A percentile compares a stretch with the other conserved stretches of the same genome.
phyloP scores from a whole-genome alignment of 148 eudicot species.

The Vaccinium darrowii region DNA sequence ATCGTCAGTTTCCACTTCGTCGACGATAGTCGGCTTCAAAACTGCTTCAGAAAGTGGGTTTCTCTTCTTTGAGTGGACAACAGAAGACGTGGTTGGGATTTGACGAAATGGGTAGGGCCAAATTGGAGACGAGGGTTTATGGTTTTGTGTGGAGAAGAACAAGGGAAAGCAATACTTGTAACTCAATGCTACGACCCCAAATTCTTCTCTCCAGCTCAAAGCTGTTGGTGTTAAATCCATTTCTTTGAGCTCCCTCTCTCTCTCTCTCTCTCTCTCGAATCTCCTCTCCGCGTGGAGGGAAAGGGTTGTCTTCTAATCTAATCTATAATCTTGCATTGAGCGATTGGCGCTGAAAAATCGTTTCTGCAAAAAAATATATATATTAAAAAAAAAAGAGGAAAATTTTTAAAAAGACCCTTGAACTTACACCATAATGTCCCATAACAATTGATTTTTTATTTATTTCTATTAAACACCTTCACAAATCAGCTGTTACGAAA shows the following conservation, averaged over 20 bases:
- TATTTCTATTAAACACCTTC: too few species aligned
- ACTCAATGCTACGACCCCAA: neutral
- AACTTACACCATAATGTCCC: too few species aligned
- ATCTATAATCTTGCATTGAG: too few species aligned
- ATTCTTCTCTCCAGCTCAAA: slow-evolving; percentile 17
- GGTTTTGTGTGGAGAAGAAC: neutral
- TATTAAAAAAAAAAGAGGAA: too few species aligned
- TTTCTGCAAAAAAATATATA: too few species aligned
- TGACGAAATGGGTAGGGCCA: slow-evolving; percentile 10
- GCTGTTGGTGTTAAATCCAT: slow-evolving; percentile 25
- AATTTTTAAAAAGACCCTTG: too few species aligned
- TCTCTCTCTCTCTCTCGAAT: neutral
- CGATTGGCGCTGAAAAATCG: too few species aligned
- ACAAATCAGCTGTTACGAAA: too few species aligned
- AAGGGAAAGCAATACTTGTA: neutral
- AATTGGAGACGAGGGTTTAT: slow-evolving; percentile 14
- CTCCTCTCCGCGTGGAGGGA: neutral
- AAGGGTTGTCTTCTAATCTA: neutral
- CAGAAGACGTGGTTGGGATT: neutral
- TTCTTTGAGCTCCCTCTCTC: neutral
- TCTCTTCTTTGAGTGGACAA: slow-evolving; percentile 43
- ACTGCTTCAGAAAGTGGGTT: slow-evolving; percentile 30
- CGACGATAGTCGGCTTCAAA: slow-evolving; percentile 43
- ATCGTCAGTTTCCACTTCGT: slow-evolving; percentile 38
- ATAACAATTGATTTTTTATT: too few species aligned